Evolutionary conservation across 1,139 yeast species (phyloP).

Genomic region (Saccharomycopsis crataegensis): DNA sequence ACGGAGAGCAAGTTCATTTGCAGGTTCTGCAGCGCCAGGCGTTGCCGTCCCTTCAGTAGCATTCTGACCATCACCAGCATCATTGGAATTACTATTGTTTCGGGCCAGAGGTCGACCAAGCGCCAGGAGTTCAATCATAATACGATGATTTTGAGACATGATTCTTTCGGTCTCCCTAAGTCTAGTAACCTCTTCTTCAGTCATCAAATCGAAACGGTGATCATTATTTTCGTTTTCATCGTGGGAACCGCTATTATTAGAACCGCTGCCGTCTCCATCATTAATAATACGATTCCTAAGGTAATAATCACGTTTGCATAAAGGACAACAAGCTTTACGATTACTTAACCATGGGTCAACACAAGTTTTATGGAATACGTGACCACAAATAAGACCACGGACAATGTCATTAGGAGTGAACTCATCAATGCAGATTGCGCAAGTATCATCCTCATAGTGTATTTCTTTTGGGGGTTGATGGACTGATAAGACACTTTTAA

Average conservation of each 20-base stretch:
- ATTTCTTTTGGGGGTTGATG: conserved; percentile 14
- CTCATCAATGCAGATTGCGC: conserved; percentile 72
- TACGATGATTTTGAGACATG: neutral
- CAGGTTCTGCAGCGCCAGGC: neutral
- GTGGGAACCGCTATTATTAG: conserved; percentile 20
- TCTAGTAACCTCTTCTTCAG: conserved; percentile 14
- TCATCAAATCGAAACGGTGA: conserved; percentile 17
- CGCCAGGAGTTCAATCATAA: neutral
- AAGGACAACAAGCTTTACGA: conserved; percentile 77
- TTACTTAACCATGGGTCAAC: conserved; percentile 77
- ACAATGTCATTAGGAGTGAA: conserved; percentile 59
- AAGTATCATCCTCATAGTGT: conserved; percentile 58
- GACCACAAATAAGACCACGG: conserved; percentile 74
- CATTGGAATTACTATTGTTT: conserved; percentile 11
- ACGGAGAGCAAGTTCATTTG: neutral
- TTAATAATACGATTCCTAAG: conserved; percentile 29
- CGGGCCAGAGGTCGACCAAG: neutral
- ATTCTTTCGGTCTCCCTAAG: conserved; percentile 14
- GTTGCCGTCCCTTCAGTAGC: neutral
- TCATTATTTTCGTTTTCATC: neutral
- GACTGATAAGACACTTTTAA: conserved; percentile 2
- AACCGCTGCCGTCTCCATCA: conserved; percentile 23
- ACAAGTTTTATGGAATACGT: conserved; percentile 74
- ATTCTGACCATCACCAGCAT: conserved; percentile 16
- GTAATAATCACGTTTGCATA: conserved; percentile 70